Evolutionary conservation across 73 alveolate genomes (phyloP).

Genomic region (Blepharisma stoltei): DNA sequence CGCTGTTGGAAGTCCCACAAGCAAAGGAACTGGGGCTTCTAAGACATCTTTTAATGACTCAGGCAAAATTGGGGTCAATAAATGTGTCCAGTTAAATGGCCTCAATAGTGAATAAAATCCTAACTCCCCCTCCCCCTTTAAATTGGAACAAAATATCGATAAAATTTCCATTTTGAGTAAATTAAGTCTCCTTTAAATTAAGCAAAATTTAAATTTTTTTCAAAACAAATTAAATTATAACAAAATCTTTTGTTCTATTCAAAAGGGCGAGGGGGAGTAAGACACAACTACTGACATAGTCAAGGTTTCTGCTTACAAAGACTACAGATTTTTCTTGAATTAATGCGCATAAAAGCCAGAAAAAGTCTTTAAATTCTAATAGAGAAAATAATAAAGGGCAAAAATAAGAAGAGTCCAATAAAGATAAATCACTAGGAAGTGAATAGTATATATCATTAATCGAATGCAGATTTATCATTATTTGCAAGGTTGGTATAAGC

Average conservation of each 20-base stretch:
- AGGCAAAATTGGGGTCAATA: conserved; percentile 29
- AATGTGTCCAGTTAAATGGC: conserved; percentile 27
- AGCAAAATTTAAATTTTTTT: no score
- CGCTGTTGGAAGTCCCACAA: conserved; percentile 18
- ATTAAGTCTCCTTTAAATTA: no score
- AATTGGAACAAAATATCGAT: no score
- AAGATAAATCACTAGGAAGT: not conserved
- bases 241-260: no score
- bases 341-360: conserved; percentile 5
- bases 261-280: no score
- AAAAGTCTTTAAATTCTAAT: not conserved
- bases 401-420: not conserved
- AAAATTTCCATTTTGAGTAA: no score
- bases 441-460: no score
- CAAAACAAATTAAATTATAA: no score
- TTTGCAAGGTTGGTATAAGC: no score
- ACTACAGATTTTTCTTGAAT: conserved; percentile 25
- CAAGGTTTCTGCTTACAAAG: conserved; percentile 3
- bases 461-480: no score
- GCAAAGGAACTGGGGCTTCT: conserved; percentile 35
- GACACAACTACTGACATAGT: conserved; percentile 11
- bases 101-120: conserved; percentile 17
- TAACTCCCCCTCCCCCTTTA: no score
- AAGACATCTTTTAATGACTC: conserved; percentile 22
- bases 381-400: conserved; percentile 21